phyloP scores from a whole-genome alignment of 176 grass and related monocot species.

The Zea luxurians region DNA sequence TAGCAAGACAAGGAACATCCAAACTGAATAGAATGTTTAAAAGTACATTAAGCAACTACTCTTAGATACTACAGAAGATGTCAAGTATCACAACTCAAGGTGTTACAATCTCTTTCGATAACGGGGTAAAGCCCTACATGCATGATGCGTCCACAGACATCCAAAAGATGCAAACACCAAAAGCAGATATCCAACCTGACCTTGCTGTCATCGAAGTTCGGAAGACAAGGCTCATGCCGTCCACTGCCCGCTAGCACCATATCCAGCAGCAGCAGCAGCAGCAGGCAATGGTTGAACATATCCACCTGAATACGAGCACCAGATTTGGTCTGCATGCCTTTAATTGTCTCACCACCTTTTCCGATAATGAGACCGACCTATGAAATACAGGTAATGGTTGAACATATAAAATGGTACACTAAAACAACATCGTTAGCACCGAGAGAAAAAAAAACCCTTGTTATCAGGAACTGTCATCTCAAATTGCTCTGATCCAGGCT shows the following conservation, averaged over 20 bases:
- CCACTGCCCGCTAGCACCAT: slow-evolving; percentile 50
- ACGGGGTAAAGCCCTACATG: background rate
- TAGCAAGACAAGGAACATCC: background rate
- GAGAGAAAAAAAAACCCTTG: slow-evolving; percentile 50
- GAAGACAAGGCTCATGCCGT: slow-evolving; percentile 9
- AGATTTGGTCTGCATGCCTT: slow-evolving; percentile 80
- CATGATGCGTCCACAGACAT: background rate
- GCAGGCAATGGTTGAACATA: slow-evolving; percentile 37
- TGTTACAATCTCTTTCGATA: background rate
- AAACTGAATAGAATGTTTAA: slow-evolving; percentile 2
- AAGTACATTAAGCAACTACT: slow-evolving; percentile 11
- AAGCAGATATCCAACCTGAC: too few species aligned
- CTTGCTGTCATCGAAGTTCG: too few species aligned
- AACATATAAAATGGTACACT: slow-evolving; percentile 2
- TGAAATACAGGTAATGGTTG: slow-evolving; percentile 15
- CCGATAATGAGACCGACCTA: slow-evolving; percentile 94
- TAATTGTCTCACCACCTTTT: slow-evolving; percentile 93
- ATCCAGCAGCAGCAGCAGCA: slow-evolving; percentile 33
- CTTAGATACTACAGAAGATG: slow-evolving; percentile 16
- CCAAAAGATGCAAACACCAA: background rate
- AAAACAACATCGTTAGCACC: background rate
- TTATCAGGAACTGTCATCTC: slow-evolving; percentile 89
- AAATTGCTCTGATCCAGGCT: slow-evolving; percentile 69
- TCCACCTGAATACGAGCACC: slow-evolving; percentile 94
- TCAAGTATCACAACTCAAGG: background rate